Evolutionary conservation across 2,329 filamentous ascomycete species (phyloP).

Genomic region (Sphaceloma murrayae): DNA sequence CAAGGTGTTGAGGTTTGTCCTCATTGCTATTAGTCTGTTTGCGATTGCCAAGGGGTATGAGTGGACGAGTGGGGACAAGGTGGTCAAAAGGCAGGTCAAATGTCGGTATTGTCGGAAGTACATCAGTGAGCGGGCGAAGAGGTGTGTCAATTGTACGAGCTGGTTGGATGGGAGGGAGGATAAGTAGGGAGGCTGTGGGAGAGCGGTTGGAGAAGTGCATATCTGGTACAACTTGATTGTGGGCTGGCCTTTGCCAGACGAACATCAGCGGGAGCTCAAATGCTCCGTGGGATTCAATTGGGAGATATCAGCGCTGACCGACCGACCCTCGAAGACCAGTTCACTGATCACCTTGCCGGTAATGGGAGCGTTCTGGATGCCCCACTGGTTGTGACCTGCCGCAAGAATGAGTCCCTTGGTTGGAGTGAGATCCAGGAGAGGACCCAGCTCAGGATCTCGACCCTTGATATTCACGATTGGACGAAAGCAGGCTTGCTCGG

Average conservation of each 20-base stretch:
- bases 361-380: conserved; percentile 12
- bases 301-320: conserved; percentile 14
- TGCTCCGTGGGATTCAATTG: too few species aligned
- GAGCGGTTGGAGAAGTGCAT: not conserved
- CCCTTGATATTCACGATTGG: not conserved
- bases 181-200: conserved; percentile 1
- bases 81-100: conserved; percentile 61
- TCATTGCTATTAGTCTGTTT: conserved; percentile 57
- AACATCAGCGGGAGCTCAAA: too few species aligned
- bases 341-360: conserved; percentile 16
- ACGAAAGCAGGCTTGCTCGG: not conserved
- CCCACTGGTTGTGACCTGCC: conserved; percentile 17
- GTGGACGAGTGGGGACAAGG: conserved; percentile 51
- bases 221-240: too few species aligned
- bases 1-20: conserved; percentile 55
- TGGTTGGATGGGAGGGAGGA: conserved; percentile 50
- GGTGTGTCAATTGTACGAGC: conserved; percentile 49
- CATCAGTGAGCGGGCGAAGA: conserved; percentile 51
- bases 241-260: too few species aligned
- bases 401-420: conserved; percentile 1
- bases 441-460: not conserved
- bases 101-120: conserved; percentile 58
- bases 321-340: conserved; percentile 13
- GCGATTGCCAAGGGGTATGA: conserved; percentile 54
- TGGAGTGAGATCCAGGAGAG: not conserved